Base-by-base conservation (phyloP, 192 early-diverging fungal species). In the Cetraspora pellucida region DNA sequence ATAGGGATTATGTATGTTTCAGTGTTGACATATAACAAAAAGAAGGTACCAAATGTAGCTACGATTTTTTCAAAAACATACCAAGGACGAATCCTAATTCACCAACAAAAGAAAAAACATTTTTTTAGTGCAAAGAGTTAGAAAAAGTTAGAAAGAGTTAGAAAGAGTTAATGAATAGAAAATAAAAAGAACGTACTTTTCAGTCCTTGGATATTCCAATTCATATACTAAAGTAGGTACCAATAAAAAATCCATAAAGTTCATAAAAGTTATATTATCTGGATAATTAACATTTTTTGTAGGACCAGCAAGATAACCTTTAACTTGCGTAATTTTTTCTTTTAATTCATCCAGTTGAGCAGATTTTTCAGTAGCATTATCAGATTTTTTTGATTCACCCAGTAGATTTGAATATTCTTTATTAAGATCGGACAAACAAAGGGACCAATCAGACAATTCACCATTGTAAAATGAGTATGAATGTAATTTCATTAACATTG, bases 401-500 rank as follows among this genome's bases (percentile, higher is more conserved):
- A 66, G 5, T 23, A 82, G 46, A 47, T 72, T 44, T 28, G 74
- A 73, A 66, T 82, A 84, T 27, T 78, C 50, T 14, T 70, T 61
- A 69, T 84, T 83, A 10, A 83, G 65, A 23, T 83, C 65, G 21
- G 58, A 75, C 23, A 85, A 78, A 66, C 79, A 79, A 37, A 75
- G 69, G 27, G 63, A 44, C 68, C 84, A 88, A 43, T 81, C 73
- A 3, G 91, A 91, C 11, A 95, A 81, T 11, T 92, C 90, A 28
- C 89, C 89, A 81, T 95, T 97, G 71, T 89, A 89, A 50, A 89
- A 84, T 28, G 91, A 89, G 77, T 98, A 98, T n/a, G 96, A 96
- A 80, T 96, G 94, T 78, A 95, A 89, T 78, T 98, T 98, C 95
- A 98, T 95, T 81, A 97, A 87, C 90, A 96, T 97, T 17, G 94